phyloP scores from a whole-genome alignment of 2,329 filamentous ascomycete species.

The Phyllosticta ampelicida region DNA sequence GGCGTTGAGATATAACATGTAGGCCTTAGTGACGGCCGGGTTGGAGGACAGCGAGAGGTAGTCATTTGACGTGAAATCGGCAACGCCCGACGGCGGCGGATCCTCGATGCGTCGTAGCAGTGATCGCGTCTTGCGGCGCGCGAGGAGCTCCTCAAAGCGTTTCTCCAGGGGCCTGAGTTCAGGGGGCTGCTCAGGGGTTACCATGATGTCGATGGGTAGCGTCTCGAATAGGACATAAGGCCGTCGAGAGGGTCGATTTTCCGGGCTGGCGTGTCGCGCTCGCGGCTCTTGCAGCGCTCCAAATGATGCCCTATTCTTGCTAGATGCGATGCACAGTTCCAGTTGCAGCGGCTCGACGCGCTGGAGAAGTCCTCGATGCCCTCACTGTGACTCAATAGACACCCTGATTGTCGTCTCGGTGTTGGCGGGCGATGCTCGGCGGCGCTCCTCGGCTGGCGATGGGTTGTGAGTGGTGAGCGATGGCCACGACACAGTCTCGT shows the following conservation, averaged over 20 bases:
- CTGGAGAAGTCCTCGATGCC: neutral
- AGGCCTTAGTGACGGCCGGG: slow-evolving; percentile 36
- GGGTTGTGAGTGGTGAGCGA: neutral
- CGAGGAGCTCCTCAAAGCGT: slow-evolving; percentile 23
- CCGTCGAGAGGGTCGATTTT: neutral
- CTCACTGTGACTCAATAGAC: neutral
- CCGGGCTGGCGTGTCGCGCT: neutral
- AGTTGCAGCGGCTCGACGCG: neutral
- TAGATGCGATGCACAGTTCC: neutral
- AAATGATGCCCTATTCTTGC: neutral
- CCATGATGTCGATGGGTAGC: neutral
- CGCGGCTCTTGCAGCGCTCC: neutral
- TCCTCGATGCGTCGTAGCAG: slow-evolving; percentile 24
- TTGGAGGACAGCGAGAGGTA: slow-evolving; percentile 49
- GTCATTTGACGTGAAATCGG: slow-evolving; percentile 57
- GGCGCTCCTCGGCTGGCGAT: neutral
- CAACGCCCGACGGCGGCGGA: slow-evolving; percentile 20
- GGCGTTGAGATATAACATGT: slow-evolving; percentile 35
- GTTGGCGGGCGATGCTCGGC: neutral
- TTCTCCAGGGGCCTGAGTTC: slow-evolving; percentile 16
- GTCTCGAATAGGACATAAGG: neutral
- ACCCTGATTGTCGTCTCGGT: neutral
- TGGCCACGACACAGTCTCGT: neutral
- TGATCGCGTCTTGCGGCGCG: slow-evolving; percentile 27
- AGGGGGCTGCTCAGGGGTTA: neutral